Conservation (phyloP, 305 asterid species). For the Fraxinus latifolia region DNA sequence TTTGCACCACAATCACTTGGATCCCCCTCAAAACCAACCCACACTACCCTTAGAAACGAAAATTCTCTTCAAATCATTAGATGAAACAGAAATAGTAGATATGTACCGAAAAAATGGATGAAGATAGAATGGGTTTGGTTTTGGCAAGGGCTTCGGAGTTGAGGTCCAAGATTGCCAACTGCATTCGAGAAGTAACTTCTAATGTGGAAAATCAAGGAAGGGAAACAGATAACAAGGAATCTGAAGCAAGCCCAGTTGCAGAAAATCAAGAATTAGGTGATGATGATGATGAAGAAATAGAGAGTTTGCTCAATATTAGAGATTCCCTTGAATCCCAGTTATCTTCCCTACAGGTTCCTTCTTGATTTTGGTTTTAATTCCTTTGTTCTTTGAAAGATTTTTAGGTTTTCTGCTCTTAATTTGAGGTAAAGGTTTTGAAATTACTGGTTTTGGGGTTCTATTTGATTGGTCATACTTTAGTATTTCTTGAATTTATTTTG, state of each 20-base stretch:
- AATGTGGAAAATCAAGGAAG: constrained; percentile 22
- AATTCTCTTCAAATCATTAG: background rate
- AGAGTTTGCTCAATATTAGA: constrained; percentile 59
- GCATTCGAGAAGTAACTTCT: constrained; percentile 42
- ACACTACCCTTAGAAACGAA: background rate
- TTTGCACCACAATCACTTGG: background rate
- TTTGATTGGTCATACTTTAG: background rate
- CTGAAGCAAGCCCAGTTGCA: constrained; percentile 30
- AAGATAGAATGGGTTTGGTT: constrained; percentile 73
- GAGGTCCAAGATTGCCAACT: constrained; percentile 61
- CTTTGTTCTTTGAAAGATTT: background rate
- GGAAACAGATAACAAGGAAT: constrained; percentile 24
- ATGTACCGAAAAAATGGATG: constrained; percentile 45
- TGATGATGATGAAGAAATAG: constrained; percentile 46
- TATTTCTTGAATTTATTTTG: background rate
- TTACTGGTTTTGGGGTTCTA: background rate
- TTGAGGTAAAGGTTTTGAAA: background rate
- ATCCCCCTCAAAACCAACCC: background rate
- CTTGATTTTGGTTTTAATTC: background rate
- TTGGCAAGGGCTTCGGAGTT: constrained; percentile 72
- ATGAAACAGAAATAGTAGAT: background rate
- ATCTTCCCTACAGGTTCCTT: constrained; percentile 73
- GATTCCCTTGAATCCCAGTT: constrained; percentile 87
- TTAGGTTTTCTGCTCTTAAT: background rate
- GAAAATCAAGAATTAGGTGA: constrained; percentile 30